Evolutionary conservation across 1,284 basidiomycete species (phyloP).

Genomic region (Apiotrichum montevideense): DNA sequence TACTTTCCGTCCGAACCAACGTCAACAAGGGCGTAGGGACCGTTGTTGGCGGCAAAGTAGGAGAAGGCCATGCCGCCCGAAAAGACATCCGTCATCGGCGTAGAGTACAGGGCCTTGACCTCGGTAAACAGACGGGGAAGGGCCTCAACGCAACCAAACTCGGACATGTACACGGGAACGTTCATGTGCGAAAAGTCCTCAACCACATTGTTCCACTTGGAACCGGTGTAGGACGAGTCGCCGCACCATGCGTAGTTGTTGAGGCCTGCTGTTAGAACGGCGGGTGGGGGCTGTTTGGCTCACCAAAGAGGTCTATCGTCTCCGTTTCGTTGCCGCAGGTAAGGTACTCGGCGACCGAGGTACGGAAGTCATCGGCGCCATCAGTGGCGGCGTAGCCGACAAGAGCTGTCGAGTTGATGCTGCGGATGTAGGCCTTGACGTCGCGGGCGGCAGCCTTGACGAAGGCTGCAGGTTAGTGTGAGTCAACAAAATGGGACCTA

Average conservation of each 20-base stretch:
- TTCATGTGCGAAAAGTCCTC: conserved; percentile 54
- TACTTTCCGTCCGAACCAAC: conserved; percentile 51
- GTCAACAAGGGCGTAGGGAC: conserved; percentile 73
- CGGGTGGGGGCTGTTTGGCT: conserved; percentile 28
- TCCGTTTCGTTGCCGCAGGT: conserved; percentile 68
- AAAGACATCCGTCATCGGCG: conserved; percentile 68
- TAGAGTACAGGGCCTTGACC: conserved; percentile 63
- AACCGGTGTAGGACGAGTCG: conserved; percentile 54
- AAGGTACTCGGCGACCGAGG: conserved; percentile 69
- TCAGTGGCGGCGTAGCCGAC: conserved; percentile 84
- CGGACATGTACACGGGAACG: conserved; percentile 80
- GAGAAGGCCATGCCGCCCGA: conserved; percentile 80
- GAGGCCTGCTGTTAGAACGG: conserved; percentile 22
- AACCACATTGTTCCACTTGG: conserved; percentile 50
- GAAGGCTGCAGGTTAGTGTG: conserved; percentile 50
- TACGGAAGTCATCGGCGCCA: conserved; percentile 60
- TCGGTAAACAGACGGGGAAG: conserved; percentile 74
- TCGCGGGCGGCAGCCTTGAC: conserved; percentile 89
- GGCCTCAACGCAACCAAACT: conserved; percentile 69
- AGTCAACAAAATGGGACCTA: conserved; percentile 20
- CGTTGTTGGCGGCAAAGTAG: conserved; percentile 65
- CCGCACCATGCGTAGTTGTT: conserved; percentile 67
- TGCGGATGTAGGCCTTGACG: conserved; percentile 70
- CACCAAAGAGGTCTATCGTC: conserved; percentile 75
- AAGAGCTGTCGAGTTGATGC: conserved; percentile 62